Evolutionary conservation across 192 early-diverging fungal species (phyloP), one percentile per base, ranked within the genome.

Genomic region (Coemansia sp.): DNA sequence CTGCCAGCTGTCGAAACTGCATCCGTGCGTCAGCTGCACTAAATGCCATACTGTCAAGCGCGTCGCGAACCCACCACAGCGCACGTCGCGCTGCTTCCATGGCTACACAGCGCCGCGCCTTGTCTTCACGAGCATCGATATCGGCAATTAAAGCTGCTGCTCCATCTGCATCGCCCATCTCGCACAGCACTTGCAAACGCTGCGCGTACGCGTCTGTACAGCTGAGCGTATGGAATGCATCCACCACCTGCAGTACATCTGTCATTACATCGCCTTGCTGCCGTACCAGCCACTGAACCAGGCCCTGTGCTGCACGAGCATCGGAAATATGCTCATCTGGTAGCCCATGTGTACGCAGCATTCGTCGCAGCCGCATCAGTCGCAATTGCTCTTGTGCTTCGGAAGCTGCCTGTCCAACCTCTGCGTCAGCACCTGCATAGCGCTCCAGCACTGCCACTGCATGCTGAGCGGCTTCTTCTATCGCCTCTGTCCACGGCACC

Each of bases 351-450:
- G 44, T 32, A 14, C 80, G 47, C 15, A 89, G 66, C 82, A 86
- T 86, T 21, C 77, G 68, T 57, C 80, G 82, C 50, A 89, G 62
- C 17, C 76, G 56, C 83, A 89, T 80, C 52, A 88, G 69, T 37
- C 82, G 69, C 46, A 85, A 72, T 44, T 86, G 85, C 57, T 87
- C 86, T n/a, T 62, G 51, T 8, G 84, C 53, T 18, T 83, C 88
- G 18, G 16, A 0, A 0, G 60, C 68, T n/a, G 60, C 41, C 11
- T 44, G 65, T 12, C 53, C 38, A 0, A 68, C 26, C 12, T 62
- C 61, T 5, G 45, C 39, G 30, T 78, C 68, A 0, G 43, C 20
- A 26, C 30, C 40, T 2, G 52, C 51, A 31, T 53, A 58, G 3
- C 38, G 41, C 10, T 41, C 39, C 12, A 64, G 45, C 50, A 58